Evolutionary conservation across 768 basidiomycete genomes (phyloP).

Genomic region (Amanita polypyramis): DNA sequence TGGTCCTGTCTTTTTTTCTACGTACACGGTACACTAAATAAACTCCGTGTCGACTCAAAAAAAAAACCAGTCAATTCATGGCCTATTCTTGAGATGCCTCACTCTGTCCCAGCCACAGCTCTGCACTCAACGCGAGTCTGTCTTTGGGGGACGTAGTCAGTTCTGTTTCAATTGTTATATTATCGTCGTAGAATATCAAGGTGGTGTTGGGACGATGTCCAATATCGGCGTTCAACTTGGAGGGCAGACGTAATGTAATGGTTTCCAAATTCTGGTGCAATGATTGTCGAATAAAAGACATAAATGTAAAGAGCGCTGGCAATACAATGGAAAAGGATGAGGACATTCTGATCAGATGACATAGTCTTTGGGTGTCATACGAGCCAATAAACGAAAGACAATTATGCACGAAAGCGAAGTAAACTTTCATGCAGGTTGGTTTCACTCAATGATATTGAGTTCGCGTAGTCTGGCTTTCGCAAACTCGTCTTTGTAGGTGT

Average conservation of each 20-base stretch:
- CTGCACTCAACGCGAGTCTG: too few relatives aligned
- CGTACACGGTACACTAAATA: too few relatives aligned
- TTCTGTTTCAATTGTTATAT: too few relatives aligned
- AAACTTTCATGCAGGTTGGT: not conserved
- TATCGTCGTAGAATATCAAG: too few relatives aligned
- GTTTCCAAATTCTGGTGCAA: not conserved
- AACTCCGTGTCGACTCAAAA: too few relatives aligned
- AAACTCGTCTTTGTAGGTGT: constrained; percentile 91
- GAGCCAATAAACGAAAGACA: not conserved
- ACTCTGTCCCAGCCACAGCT: too few relatives aligned
- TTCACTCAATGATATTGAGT: constrained; percentile 66
- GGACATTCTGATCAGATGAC: not conserved
- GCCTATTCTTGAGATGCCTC: too few relatives aligned
- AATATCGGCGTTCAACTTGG: too few relatives aligned
- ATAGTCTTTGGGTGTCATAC: not conserved
- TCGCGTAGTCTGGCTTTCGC: constrained; percentile 74
- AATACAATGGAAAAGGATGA: not conserved
- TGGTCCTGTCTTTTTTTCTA: too few relatives aligned
- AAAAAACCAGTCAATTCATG: too few relatives aligned
- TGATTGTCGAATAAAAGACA: not conserved
- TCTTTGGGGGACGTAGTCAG: too few relatives aligned
- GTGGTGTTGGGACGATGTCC: too few relatives aligned
- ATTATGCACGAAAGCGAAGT: not conserved
- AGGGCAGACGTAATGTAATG: not conserved
- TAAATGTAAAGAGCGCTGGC: not conserved